These are phyloP conservation scores for Solanum microdontum DNA, from an alignment of 257 asterid genomes.

Conservation along the genomic window DNA sequence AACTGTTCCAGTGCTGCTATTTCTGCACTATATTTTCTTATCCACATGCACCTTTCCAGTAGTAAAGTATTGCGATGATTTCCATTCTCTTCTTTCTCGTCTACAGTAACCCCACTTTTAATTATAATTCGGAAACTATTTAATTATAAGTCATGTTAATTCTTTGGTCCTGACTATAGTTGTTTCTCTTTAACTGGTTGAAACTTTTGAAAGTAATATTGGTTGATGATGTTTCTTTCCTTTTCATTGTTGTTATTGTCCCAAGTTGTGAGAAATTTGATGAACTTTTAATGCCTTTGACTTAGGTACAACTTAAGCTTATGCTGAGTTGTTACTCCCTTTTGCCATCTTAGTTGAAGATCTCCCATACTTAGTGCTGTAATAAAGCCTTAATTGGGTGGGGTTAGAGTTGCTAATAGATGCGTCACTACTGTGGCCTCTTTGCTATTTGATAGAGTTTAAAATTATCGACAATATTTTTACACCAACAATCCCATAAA, in stretches of 20 bases:
- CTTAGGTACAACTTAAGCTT: not conserved
- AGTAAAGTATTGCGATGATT: not conserved
- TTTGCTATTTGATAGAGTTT: not conserved
- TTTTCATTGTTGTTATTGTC: not conserved
- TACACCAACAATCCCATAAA: not conserved
- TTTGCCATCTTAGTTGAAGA: not conserved
- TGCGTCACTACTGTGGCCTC: not conserved
- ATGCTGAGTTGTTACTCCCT: not conserved
- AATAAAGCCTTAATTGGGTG: not conserved
- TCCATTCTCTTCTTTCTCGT: not conserved
- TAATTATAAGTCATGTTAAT: not conserved
- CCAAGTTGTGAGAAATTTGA: not conserved
- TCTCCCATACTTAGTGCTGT: not conserved
- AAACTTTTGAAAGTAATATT: not conserved
- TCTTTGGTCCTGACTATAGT: not conserved
- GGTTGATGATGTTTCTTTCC: not conserved
- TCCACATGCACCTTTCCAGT: not conserved
- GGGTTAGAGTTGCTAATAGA: not conserved
- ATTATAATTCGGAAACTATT: not conserved
- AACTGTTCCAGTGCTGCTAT: not conserved
- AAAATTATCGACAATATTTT: not conserved
- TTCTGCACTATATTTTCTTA: not conserved
- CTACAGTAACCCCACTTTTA: not conserved
- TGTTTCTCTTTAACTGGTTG: not conserved
- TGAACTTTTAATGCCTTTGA: not conserved